phyloP scores from a whole-genome alignment of 1,139 yeast genomes.

The Candida gigantensis region DNA sequence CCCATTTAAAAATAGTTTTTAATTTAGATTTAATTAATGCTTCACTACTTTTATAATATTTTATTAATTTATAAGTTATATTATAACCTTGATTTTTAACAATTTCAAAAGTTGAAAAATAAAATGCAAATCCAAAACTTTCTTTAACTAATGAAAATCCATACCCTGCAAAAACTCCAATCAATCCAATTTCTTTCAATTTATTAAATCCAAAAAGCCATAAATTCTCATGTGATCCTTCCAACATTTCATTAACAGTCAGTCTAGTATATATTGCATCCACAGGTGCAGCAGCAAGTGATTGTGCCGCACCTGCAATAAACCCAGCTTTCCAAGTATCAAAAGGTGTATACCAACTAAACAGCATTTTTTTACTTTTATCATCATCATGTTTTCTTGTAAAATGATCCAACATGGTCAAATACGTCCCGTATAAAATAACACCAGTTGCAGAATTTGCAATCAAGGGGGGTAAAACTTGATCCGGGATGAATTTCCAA shows the following conservation, averaged over 20 bases:
- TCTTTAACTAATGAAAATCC: constrained; percentile 77
- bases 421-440: constrained; percentile 78
- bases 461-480: constrained; percentile 79
- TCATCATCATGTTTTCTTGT: constrained; percentile 14
- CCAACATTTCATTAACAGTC: constrained; percentile 68
- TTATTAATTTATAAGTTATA: constrained; percentile 59
- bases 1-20: constrained; percentile 21
- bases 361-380: neutral
- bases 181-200: constrained; percentile 69
- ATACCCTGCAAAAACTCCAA: constrained; percentile 90
- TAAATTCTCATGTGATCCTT: constrained; percentile 66
- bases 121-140: constrained; percentile 81
- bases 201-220: constrained; percentile 78
- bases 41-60: constrained; percentile 49
- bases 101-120: constrained; percentile 83
- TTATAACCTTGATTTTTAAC: constrained; percentile 68
- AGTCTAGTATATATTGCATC: constrained; percentile 89
- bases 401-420: constrained; percentile 48
- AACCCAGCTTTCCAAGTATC: constrained; percentile 83
- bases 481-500: constrained; percentile 84
- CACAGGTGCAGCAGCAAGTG: constrained; percentile 91
- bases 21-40: constrained; percentile 22
- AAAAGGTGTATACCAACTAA: constrained; percentile 29
- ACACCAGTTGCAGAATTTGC: constrained; percentile 89
- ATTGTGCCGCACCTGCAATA: constrained; percentile 82